Evolutionary conservation across 1,284 basidiomycete genomes (phyloP).

Genomic region (Sutorius eximius): DNA sequence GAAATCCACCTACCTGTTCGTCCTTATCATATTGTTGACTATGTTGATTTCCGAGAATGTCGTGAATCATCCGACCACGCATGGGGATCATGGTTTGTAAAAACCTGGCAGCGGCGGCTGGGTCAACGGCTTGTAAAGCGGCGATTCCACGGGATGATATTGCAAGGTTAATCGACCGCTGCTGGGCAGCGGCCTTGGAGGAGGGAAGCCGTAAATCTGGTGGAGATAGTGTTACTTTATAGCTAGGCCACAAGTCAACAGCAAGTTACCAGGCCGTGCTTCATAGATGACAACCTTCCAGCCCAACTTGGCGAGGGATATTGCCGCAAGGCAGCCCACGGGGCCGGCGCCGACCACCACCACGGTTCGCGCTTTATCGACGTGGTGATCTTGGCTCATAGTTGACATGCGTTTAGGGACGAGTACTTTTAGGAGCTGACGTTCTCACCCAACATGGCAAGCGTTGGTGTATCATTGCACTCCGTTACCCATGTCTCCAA

Average conservation of each 20-base stretch:
- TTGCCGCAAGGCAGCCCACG: slow-evolving; percentile 90
- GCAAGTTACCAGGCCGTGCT: slow-evolving; percentile 69
- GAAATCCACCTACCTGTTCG: slow-evolving; percentile 66
- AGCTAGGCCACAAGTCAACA: slow-evolving; percentile 15
- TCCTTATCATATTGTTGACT: slow-evolving; percentile 87
- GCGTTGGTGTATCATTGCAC: slow-evolving; percentile 6
- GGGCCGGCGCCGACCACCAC: slow-evolving; percentile 86
- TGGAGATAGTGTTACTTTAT: slow-evolving; percentile 19
- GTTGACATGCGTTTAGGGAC: slow-evolving; percentile 1
- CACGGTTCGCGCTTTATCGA: slow-evolving; percentile 41
- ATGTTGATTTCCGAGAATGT: slow-evolving; percentile 63
- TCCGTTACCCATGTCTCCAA: slow-evolving; percentile 12
- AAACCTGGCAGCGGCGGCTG: slow-evolving; percentile 72
- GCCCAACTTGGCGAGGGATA: slow-evolving; percentile 83
- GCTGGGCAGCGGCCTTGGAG: slow-evolving; percentile 60
- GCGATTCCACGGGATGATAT: slow-evolving; percentile 92
- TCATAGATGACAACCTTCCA: slow-evolving; percentile 94
- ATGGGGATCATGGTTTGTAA: slow-evolving; percentile 87
- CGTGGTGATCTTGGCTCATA: slow-evolving; percentile 25
- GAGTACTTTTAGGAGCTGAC: background rate
- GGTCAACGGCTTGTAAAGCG: slow-evolving; percentile 81
- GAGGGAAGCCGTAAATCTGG: slow-evolving; percentile 71
- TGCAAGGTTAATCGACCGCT: slow-evolving; percentile 94
- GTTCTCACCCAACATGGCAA: slow-evolving; percentile 20
- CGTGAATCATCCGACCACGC: slow-evolving; percentile 95